phyloP scores from a whole-genome alignment of 257 asterid species.

The Capsicum rhomboideum region DNA sequence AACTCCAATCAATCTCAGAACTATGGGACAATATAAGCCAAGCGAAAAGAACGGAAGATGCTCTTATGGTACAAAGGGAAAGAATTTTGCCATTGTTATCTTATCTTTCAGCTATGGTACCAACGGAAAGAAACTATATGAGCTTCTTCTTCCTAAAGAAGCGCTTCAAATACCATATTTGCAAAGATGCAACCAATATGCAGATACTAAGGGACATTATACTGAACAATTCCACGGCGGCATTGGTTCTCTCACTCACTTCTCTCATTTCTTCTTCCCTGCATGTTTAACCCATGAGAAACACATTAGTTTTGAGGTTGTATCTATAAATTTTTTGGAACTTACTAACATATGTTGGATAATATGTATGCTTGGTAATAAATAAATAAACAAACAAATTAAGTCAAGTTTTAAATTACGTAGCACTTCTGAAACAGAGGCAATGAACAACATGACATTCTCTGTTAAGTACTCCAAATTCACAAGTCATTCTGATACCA shows the following conservation, averaged over 20 bases:
- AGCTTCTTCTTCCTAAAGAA: conserved; percentile 66
- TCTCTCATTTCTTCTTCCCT: conserved; percentile 67
- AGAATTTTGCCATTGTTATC: background rate
- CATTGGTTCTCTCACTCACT: conserved; percentile 57
- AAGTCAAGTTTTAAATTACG: background rate
- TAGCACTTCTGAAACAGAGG: background rate
- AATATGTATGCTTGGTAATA: background rate
- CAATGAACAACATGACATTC: background rate
- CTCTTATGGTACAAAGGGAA: background rate
- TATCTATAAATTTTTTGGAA: background rate
- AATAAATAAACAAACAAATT: background rate
- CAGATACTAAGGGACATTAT: conserved; percentile 47
- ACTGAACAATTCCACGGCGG: conserved; percentile 56
- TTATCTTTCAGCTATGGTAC: background rate
- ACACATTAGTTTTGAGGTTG: background rate
- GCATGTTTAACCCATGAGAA: conserved; percentile 7
- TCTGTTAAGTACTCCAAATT: background rate
- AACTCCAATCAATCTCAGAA: background rate
- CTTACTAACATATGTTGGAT: background rate
- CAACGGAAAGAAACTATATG: conserved; percentile 18
- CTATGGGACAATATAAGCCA: background rate
- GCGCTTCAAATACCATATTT: conserved; percentile 43
- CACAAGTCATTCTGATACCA: too few relatives aligned
- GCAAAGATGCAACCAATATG: conserved; percentile 29
- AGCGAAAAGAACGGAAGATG: background rate